A percentile compares a stretch with the other conserved stretches of the same genome.
These are phyloP conservation scores for Russula virescens DNA, from an alignment of 768 basidiomycete species.

Conservation along the genomic window DNA sequence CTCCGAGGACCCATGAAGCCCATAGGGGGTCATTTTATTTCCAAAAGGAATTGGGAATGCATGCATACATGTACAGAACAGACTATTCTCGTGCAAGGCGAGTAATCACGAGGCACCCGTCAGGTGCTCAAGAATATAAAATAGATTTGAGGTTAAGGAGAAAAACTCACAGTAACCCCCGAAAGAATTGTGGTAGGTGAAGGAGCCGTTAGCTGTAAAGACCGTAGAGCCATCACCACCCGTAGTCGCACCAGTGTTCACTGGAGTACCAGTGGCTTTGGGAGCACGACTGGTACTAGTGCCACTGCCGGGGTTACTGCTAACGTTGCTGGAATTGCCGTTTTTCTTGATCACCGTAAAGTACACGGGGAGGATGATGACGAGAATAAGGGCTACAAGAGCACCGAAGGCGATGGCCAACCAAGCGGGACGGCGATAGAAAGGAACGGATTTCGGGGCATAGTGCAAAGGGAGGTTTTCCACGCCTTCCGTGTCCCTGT, in stretches of 20 bases:
- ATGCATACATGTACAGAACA: background rate
- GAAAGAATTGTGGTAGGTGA: slow-evolving; percentile 42
- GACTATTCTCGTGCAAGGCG: background rate
- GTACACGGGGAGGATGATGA: slow-evolving; percentile 15
- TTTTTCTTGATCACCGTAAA: slow-evolving; percentile 5
- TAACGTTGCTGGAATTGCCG: background rate
- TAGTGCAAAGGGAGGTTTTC: background rate
- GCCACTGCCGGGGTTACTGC: background rate
- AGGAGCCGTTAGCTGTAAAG: slow-evolving; percentile 38
- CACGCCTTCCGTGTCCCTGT: background rate
- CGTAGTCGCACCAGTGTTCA: slow-evolving; percentile 1
- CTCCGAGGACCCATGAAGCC: background rate
- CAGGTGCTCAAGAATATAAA: background rate
- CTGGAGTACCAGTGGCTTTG: background rate
- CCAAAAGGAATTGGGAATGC: background rate
- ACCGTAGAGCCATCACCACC: slow-evolving; percentile 28
- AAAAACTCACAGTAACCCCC: slow-evolving; percentile 39
- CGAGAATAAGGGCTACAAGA: slow-evolving; percentile 7
- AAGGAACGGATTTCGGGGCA: background rate
- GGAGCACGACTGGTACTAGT: background rate
- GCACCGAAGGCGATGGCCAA: slow-evolving; percentile 6
- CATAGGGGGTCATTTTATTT: background rate
- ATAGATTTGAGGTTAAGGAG: background rate
- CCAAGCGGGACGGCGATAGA: slow-evolving; percentile 6
- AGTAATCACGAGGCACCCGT: background rate